phyloP scores from a whole-genome alignment of 257 asterid species.

The Haberlea rhodopensis region DNA sequence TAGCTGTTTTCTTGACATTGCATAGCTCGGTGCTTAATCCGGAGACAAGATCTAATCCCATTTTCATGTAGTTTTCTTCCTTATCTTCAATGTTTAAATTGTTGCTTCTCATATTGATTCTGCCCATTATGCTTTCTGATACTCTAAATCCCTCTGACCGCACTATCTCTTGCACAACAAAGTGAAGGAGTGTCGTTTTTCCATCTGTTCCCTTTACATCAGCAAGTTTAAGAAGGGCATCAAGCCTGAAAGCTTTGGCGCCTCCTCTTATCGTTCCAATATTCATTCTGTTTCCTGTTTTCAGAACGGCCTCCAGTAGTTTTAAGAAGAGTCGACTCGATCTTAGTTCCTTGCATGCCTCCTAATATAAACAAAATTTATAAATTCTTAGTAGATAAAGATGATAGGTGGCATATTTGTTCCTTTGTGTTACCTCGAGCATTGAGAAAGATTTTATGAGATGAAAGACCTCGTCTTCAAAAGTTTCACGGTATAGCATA shows the following conservation, averaged over 20 bases:
- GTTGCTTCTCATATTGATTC: slow-evolving; percentile 52
- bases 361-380: slow-evolving; percentile 34
- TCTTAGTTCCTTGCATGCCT: slow-evolving; percentile 88
- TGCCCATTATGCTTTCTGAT: slow-evolving; percentile 94
- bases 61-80: slow-evolving; percentile 68
- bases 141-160: slow-evolving; percentile 85
- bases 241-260: slow-evolving; percentile 91
- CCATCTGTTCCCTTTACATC: slow-evolving; percentile 95
- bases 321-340: slow-evolving; percentile 91
- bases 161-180: slow-evolving; percentile 83
- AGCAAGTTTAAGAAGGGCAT: slow-evolving; percentile 84
- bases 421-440: slow-evolving; percentile 57
- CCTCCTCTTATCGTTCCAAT: slow-evolving; percentile 92
- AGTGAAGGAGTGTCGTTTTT: slow-evolving; percentile 85
- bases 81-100: slow-evolving; percentile 40
- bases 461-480: slow-evolving; percentile 79
- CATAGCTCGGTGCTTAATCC: slow-evolving; percentile 73
- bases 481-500: slow-evolving; percentile 84
- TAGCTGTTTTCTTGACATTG: slow-evolving; percentile 92
- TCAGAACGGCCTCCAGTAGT: slow-evolving; percentile 86
- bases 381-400: not conserved
- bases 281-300: slow-evolving; percentile 95
- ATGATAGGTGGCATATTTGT: not conserved
- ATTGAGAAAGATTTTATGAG: slow-evolving; percentile 81
- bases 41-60: slow-evolving; percentile 90